Percentiles rank a stretch among this genome's conserved stretches.
Conservation (phyloP, 305 asterid genomes). For the Petunia hybrid region DNA sequence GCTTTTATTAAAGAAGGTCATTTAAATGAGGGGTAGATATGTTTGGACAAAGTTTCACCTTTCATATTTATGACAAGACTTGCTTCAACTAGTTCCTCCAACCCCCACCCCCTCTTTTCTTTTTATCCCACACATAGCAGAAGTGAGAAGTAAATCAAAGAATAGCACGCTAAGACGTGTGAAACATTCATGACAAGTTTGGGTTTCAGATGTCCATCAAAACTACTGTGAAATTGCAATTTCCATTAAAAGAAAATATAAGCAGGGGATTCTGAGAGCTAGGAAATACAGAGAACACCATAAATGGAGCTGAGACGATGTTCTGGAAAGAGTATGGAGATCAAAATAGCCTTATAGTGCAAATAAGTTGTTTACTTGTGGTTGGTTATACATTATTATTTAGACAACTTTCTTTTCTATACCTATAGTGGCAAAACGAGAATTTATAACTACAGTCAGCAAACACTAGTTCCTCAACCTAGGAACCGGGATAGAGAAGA, state of each 20-base stretch:
- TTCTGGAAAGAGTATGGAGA: background rate
- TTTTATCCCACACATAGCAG: background rate
- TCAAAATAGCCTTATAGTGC: background rate
- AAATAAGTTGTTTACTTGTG: background rate
- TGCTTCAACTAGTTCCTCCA: background rate
- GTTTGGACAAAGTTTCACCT: background rate
- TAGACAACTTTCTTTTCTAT: background rate
- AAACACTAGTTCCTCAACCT: background rate
- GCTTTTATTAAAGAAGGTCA: background rate
- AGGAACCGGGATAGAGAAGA: background rate
- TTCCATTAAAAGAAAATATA: background rate
- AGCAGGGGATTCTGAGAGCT: background rate
- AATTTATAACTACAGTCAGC: background rate
- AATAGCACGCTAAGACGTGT: background rate
- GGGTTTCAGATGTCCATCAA: background rate
- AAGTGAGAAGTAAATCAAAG: background rate
- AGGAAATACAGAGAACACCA: background rate
- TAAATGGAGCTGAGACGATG: background rate
- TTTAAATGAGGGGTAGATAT: background rate
- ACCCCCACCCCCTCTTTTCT: background rate
- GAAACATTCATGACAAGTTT: background rate
- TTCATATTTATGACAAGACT: background rate
- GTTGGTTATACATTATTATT: background rate
- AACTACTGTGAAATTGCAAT: slow-evolving; percentile 1
- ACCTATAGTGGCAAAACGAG: background rate